Percentiles rank a stretch among this genome's conserved stretches.
These are phyloP conservation scores for Diutina scorzettiae DNA, from an alignment of 1,139 yeast genomes.

Conservation along the genomic window DNA sequence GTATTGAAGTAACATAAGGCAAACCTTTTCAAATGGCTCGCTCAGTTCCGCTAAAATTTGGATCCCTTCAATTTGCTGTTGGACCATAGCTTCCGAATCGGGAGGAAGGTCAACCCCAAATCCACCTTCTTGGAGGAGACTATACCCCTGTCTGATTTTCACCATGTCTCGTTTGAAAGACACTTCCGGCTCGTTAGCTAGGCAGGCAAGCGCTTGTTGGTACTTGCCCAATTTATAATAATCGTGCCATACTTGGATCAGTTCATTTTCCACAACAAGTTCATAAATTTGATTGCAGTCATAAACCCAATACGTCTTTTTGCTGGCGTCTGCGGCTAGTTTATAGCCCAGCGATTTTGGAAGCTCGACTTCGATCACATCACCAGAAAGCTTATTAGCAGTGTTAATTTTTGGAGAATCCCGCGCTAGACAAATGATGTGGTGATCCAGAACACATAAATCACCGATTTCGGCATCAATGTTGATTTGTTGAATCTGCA, in stretches of 20 bases:
- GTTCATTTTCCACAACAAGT: conserved; percentile 57
- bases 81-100: conserved; percentile 8
- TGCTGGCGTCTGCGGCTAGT: conserved; percentile 8
- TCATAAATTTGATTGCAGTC: conserved; percentile 38
- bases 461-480: background rate
- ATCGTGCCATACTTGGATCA: conserved; percentile 64
- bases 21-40: conserved; percentile 61
- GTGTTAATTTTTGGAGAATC: background rate
- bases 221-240: conserved; percentile 50
- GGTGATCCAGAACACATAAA: background rate
- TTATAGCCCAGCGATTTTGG: background rate
- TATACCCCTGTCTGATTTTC: conserved; percentile 52
- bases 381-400: background rate
- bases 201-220: conserved; percentile 52
- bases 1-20: conserved; percentile 41
- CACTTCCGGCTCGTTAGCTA: conserved; percentile 19
- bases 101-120: conserved; percentile 26
- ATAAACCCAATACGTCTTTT: conserved; percentile 15
- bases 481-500: background rate
- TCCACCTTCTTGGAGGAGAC: conserved; percentile 32
- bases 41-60: conserved; percentile 48
- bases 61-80: conserved; percentile 43
- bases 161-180: conserved; percentile 37
- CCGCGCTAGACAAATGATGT: background rate
- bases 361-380: background rate